phyloP scores from a whole-genome alignment of 345 rosid species.

The Anastatica hierochuntica region DNA sequence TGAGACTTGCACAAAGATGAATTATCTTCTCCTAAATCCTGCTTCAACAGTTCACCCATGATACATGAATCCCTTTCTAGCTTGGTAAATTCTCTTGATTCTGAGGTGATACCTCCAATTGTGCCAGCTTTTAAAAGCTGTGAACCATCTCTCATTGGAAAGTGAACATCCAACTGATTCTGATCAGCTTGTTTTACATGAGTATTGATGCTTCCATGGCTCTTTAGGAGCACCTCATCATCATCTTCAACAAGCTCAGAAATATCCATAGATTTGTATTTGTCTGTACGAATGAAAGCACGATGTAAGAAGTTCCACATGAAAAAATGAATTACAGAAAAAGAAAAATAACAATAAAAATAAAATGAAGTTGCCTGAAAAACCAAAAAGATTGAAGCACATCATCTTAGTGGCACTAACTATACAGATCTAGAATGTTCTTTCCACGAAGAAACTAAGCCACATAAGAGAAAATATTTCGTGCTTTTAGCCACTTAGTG shows the following conservation, averaged over 20 bases:
- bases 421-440: too few relatives aligned
- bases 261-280: slow-evolving; percentile 40
- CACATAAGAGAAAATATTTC: neutral
- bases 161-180: slow-evolving; percentile 37
- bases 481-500: too few relatives aligned
- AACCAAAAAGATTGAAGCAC: neutral
- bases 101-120: slow-evolving; percentile 23
- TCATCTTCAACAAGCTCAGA: slow-evolving; percentile 79
- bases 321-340: neutral
- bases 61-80: slow-evolving; percentile 34
- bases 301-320: neutral
- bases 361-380: neutral
- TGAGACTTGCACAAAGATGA: slow-evolving; percentile 45
- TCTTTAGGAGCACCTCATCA: slow-evolving; percentile 68
- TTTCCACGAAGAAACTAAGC: neutral
- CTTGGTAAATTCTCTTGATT: slow-evolving; percentile 32
- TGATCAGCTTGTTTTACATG: slow-evolving; percentile 24
- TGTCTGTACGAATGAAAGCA: slow-evolving; percentile 43
- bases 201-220: slow-evolving; percentile 34
- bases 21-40: slow-evolving; percentile 29
- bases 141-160: slow-evolving; percentile 24
- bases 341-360: neutral
- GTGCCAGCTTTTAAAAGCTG: slow-evolving; percentile 33
- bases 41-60: slow-evolving; percentile 62
- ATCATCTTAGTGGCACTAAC: too few relatives aligned